phyloP scores from a whole-genome alignment of 495 filamentous ascomycete genomes.

The Echria macrotheca region DNA sequence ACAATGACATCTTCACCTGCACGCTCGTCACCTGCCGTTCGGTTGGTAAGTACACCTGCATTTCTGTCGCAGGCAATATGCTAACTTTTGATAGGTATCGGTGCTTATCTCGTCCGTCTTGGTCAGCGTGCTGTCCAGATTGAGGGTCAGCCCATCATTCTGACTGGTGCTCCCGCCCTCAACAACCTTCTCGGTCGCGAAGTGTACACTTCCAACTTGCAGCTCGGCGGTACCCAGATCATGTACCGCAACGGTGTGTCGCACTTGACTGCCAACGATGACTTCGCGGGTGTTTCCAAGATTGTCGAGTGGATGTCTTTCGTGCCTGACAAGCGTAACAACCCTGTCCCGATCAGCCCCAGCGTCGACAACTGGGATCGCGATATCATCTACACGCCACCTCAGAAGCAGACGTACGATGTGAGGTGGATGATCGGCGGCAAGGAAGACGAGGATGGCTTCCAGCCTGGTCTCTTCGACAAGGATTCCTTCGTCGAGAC shows the following conservation, averaged over 20 bases:
- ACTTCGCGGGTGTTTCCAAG: slow-evolving; percentile 96
- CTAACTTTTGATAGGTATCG: slow-evolving; percentile 61
- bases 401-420: slow-evolving; percentile 85
- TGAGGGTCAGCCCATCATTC: slow-evolving; percentile 97
- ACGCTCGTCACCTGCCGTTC: slow-evolving; percentile 97
- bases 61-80: background rate
- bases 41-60: slow-evolving; percentile 55
- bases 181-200: slow-evolving; percentile 98
- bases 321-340: slow-evolving; percentile 87
- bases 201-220: slow-evolving; percentile 97
- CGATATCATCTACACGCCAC: slow-evolving; percentile 78
- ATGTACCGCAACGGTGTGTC: slow-evolving; percentile 99
- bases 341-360: slow-evolving; percentile 80
- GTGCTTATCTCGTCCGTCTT: slow-evolving; percentile 95
- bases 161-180: slow-evolving; percentile 93
- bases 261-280: slow-evolving; percentile 95
- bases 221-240: slow-evolving; percentile 98
- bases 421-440: slow-evolving; percentile 88
- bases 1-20: slow-evolving; percentile 98
- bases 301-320: slow-evolving; percentile 97
- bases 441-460: slow-evolving; percentile 69
- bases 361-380: slow-evolving; percentile 90
- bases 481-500: slow-evolving; percentile 94
- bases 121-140: slow-evolving; percentile 98
- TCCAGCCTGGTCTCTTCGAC: slow-evolving; percentile 90